Evolutionary conservation across 2,329 filamentous ascomycete species (phyloP), one percentile per base, ranked within the genome.

Genomic region (Aspergillus terreus): DNA sequence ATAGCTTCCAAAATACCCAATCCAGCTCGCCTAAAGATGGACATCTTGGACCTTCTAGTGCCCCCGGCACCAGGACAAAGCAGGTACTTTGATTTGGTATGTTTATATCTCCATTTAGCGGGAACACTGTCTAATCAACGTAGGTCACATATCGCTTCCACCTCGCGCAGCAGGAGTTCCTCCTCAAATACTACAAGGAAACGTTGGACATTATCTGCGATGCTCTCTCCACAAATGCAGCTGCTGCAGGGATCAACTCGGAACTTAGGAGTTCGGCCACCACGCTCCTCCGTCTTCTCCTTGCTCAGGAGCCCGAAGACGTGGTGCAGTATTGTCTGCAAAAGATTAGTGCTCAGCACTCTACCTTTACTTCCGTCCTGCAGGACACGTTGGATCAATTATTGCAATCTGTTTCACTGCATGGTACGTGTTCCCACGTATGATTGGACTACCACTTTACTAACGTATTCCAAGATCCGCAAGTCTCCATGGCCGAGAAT

Each of bases 121-220:
- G 19, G 35, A 32, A 23, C n/a, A 21, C 6, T 38, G 12, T 19
- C 21, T 41, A 41, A 42, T 50, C 46, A 50, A 32, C 42, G 1
- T 54, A 68, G 61, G 59, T 74, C 10, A 66, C 69, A 3, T 75
- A 75, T 55, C 69, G 72, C 6, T 75, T 72, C 49, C 61, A 65
- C 40, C 56, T 73, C 19, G 64, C 69, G 7, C 70, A 70, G 48
- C 64, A 71, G 53, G 70, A 73, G 30, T 75, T 72, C 44, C 53
- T 73, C 7, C 51, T 55, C 12, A 71, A 68, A 46, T 60, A 72
- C 51, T 57, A 61, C 2, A 56, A 67, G 14, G 65, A 71, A 42
- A 59, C 64, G 14, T 53, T 74, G n/a, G 53, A 58, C 4, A 63
- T 71, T 15, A 61, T 72, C 14, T 64, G 65, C 14, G 64, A 69